Conservation (phyloP, 495 filamentous ascomycete species). For the Annulohypoxylon nitens region DNA sequence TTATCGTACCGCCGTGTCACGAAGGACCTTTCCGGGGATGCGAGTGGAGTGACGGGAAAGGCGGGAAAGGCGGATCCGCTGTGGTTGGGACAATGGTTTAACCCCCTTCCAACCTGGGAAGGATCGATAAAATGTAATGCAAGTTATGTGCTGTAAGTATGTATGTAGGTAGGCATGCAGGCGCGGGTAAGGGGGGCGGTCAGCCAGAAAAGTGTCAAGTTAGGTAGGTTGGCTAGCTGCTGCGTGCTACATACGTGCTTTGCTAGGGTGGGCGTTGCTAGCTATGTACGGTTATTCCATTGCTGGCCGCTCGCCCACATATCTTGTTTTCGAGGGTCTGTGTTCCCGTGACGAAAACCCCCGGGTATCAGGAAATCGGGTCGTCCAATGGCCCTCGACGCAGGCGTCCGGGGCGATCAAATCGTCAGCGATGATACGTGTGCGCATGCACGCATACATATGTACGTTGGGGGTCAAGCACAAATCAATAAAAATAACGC, state of each 20-base stretch:
- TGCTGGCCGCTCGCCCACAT: constrained; percentile 6
- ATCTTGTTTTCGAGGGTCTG: background rate
- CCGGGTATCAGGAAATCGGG: constrained; percentile 20
- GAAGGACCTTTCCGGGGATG: background rate
- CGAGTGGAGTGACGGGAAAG: constrained; percentile 2
- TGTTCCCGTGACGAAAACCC: constrained; percentile 14
- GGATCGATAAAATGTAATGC: constrained; percentile 6
- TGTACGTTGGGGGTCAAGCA: constrained; percentile 31
- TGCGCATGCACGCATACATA: constrained; percentile 14
- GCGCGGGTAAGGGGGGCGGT: constrained; percentile 9
- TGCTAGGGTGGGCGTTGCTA: background rate
- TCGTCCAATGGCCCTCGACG: constrained; percentile 14
- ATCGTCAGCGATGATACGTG: constrained; percentile 13
- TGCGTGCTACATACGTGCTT: constrained; percentile 7
- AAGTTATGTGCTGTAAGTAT: background rate
- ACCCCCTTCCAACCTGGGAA: background rate
- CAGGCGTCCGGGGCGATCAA: constrained; percentile 24
- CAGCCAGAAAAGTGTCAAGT: background rate
- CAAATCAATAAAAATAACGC: constrained; percentile 4
- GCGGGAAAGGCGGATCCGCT: background rate
- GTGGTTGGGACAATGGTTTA: background rate
- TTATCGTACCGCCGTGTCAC: constrained; percentile 3
- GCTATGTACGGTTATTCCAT: background rate
- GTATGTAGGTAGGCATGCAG: constrained; percentile 13
- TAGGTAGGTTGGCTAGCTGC: constrained; percentile 7